Conservation (phyloP, 2,329 filamentous ascomycete genomes). For the Mycosphaerelloides madeirae region DNA sequence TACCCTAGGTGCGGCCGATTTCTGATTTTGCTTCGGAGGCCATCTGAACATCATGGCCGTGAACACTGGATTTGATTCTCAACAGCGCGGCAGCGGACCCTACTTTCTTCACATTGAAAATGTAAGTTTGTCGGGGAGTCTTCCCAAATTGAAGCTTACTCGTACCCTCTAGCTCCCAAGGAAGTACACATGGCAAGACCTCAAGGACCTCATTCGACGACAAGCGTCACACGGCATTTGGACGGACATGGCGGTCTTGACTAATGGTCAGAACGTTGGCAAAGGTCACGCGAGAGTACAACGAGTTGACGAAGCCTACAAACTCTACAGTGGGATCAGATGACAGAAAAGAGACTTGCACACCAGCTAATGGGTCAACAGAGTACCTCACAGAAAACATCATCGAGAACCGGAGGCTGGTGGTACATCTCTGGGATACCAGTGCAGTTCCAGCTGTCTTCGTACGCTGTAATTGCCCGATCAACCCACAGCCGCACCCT, state of each 20-base stretch:
- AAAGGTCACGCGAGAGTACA: constrained; percentile 25
- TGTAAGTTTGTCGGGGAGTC: constrained; percentile 9
- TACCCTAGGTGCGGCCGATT: constrained; percentile 3
- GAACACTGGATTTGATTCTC: neutral
- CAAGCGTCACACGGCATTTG: constrained; percentile 28
- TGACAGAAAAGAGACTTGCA: too few species aligned
- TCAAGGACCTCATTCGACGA: constrained; percentile 29
- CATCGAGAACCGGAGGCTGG: constrained; percentile 19
- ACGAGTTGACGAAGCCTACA: constrained; percentile 22
- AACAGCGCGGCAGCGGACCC: constrained; percentile 4
- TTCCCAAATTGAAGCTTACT: neutral
- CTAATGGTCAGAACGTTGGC: constrained; percentile 18
- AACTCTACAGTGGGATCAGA: constrained; percentile 23
- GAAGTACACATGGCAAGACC: constrained; percentile 30
- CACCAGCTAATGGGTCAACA: constrained; percentile 12
- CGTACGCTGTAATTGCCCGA: constrained; percentile 23
- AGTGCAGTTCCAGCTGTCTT: constrained; percentile 14
- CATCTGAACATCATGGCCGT: constrained; percentile 7
- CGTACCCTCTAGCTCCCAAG: constrained; percentile 21
- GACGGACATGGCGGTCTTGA: constrained; percentile 25
- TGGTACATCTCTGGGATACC: constrained; percentile 29
- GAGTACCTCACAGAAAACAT: constrained; percentile 23
- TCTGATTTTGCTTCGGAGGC: constrained; percentile 2
- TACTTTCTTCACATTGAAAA: constrained; percentile 22
- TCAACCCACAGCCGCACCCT: constrained; percentile 10